Percentiles rank a stretch among this genome's conserved stretches.
Conservation (phyloP, 371 early-diverging fungal species). For the Phascolomyces articulosus region DNA sequence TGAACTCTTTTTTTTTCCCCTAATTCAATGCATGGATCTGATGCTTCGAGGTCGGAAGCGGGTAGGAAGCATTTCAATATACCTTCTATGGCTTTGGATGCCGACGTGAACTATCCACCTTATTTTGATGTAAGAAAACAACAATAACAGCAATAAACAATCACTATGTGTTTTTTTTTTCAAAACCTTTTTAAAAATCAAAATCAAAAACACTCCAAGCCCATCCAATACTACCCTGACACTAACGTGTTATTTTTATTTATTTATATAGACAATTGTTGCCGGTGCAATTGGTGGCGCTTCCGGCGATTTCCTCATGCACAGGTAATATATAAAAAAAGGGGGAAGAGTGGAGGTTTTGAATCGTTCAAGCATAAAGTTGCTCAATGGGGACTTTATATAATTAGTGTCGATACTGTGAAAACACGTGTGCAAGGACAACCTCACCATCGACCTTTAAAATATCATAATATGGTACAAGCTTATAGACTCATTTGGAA, state of each 20-base stretch:
- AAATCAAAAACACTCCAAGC: too few relatives aligned
- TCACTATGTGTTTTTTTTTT: not conserved
- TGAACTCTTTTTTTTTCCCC: too few relatives aligned
- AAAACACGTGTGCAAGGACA: conserved; percentile 79
- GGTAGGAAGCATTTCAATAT: conserved; percentile 19
- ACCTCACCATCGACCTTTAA: conserved; percentile 54
- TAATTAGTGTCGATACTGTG: conserved; percentile 71
- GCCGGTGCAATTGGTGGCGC: conserved; percentile 77
- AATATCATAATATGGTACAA: conserved; percentile 69
- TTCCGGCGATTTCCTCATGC: conserved; percentile 76
- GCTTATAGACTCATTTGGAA: conserved; percentile 65
- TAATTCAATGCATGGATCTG: conserved; percentile 9
- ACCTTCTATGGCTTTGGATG: conserved; percentile 30
- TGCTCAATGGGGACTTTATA: not conserved
- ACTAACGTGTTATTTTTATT: not conserved
- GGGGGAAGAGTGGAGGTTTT: not conserved
- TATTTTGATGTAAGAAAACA: conserved; percentile 43
- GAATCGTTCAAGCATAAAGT: not conserved
- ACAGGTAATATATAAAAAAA: conserved; percentile 49
- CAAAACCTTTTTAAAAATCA: not conserved
- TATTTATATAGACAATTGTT: conserved; percentile 53
- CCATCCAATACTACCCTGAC: not conserved
- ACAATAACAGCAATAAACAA: too few relatives aligned
- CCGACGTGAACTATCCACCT: conserved; percentile 42
- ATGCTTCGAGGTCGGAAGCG: conserved; percentile 6